Evolutionary conservation across 768 basidiomycete species (phyloP).

Genomic region (Pisolithus marmoratus): DNA sequence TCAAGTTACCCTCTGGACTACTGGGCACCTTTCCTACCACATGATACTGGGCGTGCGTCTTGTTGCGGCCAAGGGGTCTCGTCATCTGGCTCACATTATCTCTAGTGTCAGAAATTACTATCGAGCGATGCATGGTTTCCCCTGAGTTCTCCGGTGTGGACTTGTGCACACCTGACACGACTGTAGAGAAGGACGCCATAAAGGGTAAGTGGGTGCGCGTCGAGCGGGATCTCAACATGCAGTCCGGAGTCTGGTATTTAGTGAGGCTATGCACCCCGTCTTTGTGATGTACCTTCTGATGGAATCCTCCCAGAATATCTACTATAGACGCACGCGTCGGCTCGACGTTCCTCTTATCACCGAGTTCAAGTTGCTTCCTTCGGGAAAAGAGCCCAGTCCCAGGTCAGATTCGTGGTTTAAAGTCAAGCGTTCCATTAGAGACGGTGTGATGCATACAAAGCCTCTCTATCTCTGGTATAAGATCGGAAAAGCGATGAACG

Average conservation of each 20-base stretch:
- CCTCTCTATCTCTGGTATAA: slow-evolving; percentile 79
- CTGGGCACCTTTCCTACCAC: slow-evolving; percentile 22
- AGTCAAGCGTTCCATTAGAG: slow-evolving; percentile 53
- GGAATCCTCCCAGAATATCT: slow-evolving; percentile 44
- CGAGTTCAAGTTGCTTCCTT: slow-evolving; percentile 59
- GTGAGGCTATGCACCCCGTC: slow-evolving; percentile 33
- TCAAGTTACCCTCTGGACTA: slow-evolving; percentile 72
- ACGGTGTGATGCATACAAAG: slow-evolving; percentile 52
- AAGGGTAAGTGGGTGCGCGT: slow-evolving; percentile 90
- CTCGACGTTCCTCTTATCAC: slow-evolving; percentile 77
- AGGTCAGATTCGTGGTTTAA: slow-evolving; percentile 56
- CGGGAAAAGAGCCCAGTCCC: slow-evolving; percentile 45
- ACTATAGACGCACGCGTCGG: slow-evolving; percentile 81
- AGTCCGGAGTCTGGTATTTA: slow-evolving; percentile 53
- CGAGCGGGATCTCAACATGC: slow-evolving; percentile 70
- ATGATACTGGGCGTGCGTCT: slow-evolving; percentile 24
- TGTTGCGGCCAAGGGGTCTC: background rate
- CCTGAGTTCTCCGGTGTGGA: slow-evolving; percentile 45
- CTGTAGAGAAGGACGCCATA: slow-evolving; percentile 65
- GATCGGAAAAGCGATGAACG: slow-evolving; percentile 53
- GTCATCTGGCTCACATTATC: background rate
- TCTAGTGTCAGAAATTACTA: slow-evolving; percentile 77
- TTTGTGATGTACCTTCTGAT: slow-evolving; percentile 1
- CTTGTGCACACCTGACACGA: slow-evolving; percentile 65
- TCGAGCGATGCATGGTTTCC: slow-evolving; percentile 62